Evolutionary conservation across 192 early-diverging fungal genomes (phyloP), one percentile per base, ranked within the genome.

Genomic region (Endogone sp.): DNA sequence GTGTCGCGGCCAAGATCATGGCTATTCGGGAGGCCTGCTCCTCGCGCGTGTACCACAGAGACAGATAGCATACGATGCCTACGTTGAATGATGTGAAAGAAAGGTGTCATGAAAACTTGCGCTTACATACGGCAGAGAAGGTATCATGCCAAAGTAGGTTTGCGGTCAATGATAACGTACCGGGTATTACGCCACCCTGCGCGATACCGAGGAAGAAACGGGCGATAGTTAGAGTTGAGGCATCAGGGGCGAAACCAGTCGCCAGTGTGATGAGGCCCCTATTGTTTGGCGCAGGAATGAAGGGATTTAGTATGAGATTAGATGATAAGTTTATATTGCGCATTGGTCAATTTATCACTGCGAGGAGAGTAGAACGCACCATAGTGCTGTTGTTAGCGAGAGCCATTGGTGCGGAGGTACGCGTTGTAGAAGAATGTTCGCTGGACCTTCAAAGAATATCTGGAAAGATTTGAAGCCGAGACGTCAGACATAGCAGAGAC

Each of bases 1-100:
- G 79, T 6, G 84, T 70, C 8, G 74, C 80, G 55, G 75, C 69
- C 67, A 83, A 88, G 67, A 86, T 86, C 1, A 83, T 27, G 24
- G 82, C 85, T 22, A 86, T 74, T 27, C 88, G 82, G 31, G 80
- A 70, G 11, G 83, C 79, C 44, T 82, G 81, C 63, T 90, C 86
- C 6, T 56, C 58, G 30, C 84, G 75, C 29, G 67, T 79, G 60
- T 83, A 84, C 85, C 86, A 89, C 9, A 84, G 68, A 6, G 82
- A 80, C 26, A 86, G 67, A 64, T 79, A 82, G 37, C 37, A 6
- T 0, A 49, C 37, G 37, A 49, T 49, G 37, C 37, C 37, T 49
- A n/a, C n/a, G 37, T 49, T 49, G 37, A 11, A 49, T 11, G 6
- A 16, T 6, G 37, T 11, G 37, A 49, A 16, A 16, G 37, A 49